phyloP scores from a whole-genome alignment of 768 basidiomycete species.

The Lactifluus volemus region DNA sequence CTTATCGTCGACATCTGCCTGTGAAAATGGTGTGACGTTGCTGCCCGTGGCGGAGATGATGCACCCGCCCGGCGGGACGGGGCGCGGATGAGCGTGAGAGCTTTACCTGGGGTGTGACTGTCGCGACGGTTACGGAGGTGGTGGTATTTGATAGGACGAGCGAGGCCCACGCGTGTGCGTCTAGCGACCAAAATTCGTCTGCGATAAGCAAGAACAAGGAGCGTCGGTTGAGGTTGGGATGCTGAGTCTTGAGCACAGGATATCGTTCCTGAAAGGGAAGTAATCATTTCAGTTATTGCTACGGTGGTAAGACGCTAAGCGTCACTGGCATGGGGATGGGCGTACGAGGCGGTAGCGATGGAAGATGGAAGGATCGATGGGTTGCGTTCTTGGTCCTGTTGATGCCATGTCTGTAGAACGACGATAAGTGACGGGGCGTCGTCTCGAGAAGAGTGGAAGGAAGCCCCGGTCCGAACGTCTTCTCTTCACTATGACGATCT shows the following conservation, averaged over 20 bases:
- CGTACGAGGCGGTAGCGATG: conserved; percentile 6
- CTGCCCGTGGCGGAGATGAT: background rate
- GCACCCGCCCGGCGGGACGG: background rate
- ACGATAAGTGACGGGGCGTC: too few relatives aligned
- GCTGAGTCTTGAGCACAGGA: background rate
- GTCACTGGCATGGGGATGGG: background rate
- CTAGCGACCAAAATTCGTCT: conserved; percentile 13
- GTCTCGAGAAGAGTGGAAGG: background rate
- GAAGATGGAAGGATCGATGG: background rate
- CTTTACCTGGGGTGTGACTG: background rate
- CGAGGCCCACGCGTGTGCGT: conserved; percentile 2
- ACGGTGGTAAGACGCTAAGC: background rate
- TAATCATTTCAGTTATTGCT: background rate
- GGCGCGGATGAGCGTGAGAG: background rate
- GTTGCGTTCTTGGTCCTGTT: background rate
- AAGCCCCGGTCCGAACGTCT: background rate
- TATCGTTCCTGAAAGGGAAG: background rate
- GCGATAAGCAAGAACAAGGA: background rate
- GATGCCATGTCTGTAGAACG: background rate
- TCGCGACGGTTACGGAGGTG: background rate
- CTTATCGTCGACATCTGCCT: background rate
- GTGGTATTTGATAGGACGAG: background rate
- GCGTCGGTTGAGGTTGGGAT: background rate
- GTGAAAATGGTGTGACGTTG: background rate
- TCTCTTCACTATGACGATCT: too few relatives aligned